Base-by-base conservation (phyloP, 805 yeast genomes). In the Starmerella floris region DNA sequence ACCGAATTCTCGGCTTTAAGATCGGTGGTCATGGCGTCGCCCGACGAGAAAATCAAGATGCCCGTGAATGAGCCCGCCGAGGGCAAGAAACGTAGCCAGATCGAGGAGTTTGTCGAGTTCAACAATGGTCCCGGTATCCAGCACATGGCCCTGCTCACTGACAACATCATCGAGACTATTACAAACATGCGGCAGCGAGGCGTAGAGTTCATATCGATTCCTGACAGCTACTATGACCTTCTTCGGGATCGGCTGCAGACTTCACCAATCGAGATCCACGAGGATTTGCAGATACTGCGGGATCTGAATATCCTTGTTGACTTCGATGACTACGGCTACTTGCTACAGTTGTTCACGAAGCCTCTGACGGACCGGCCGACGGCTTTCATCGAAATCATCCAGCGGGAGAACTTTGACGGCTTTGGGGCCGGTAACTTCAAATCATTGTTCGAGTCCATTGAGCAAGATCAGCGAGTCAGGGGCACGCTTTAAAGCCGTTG, bases 351-450 rank as follows among this genome's bases (percentile, higher is more conserved):
- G 30, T 83, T 84, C 61, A 79, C 91, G 17, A 74, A 76, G 51
- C 88, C 93, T 0, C 56, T 81, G 16, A 71, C 72, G 48, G 87
- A 78, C 54, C 67, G 94, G 30, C 95, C 95, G 23, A 82, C 94
- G 0, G 67, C 83, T 35, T 83, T 83, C 56, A 64, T 83, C 50
- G 94, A 83, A 58, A 70, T 83, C 21, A 83, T 83, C 48, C 91
- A 83, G 61, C 69, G 94, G 46, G 67, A 70, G 52, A 79, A 81
- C 54, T 87, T 81, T 57, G 70, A 77, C 46, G 95, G 95, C 0
- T 83, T 83, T 61, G 95, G 94, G 1, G 84, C 84, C 39, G 94
- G 94, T 2, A 83, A 85, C 47, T 83, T 83, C 64, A 79, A 76
- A 57, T 81, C 91, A 0, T 63, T 84, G 30, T 83, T 81, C 56